Base-by-base conservation (phyloP, 2,329 filamentous ascomycete species). In the Ascocoryne sarcoides region DNA sequence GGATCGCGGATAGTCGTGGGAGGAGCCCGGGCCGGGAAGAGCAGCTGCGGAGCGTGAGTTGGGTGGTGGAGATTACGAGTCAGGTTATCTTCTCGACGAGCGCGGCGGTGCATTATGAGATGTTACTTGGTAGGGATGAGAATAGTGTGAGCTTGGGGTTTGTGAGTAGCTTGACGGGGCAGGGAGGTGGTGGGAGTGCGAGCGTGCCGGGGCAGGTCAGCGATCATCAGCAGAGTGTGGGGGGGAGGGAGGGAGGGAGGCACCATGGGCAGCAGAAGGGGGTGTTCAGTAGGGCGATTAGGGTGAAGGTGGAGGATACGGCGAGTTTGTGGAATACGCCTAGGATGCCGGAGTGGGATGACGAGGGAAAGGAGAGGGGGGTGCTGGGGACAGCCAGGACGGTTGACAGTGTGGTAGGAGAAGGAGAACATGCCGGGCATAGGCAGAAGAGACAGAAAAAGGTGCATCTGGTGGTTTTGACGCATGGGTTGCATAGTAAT, bases 401-500 rank as follows among this genome's bases (percentile, higher is more conserved):
- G 18, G 37, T 51, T 30, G 48, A 53, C 40, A 44, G 49, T 50
- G 41, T 43, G 41, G 38, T 42, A 38, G 42, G 51, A 52, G 32
- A 39, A 12, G 39, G 29, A 33, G 33, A 48, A 3, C 36, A 39
- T 33, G 40, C 46, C 10, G 30, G 48, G 50, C 37, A 61, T 52
- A 42, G 46, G 34, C 58, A 62, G 32, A 70, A 65, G 48, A 83
- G 79, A 59, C 73, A 73, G 50, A 87, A 86, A 63, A 90, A 82
- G 49, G 71, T 98, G 2, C 92, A 98, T 59, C 68, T 98, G 31
- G 92, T 98, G 17, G 71, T 98, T 23, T 65, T 98, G 36, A 96
- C 92, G 0, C 92, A 98, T 65, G 92, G 92, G 0, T 63, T 98
- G 48, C 92, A 98, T 62, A 95, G 90, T 63, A 98, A 98, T 60